phyloP scores from a whole-genome alignment of 176 grass and related monocot species.

The Elaeis guineensis region DNA sequence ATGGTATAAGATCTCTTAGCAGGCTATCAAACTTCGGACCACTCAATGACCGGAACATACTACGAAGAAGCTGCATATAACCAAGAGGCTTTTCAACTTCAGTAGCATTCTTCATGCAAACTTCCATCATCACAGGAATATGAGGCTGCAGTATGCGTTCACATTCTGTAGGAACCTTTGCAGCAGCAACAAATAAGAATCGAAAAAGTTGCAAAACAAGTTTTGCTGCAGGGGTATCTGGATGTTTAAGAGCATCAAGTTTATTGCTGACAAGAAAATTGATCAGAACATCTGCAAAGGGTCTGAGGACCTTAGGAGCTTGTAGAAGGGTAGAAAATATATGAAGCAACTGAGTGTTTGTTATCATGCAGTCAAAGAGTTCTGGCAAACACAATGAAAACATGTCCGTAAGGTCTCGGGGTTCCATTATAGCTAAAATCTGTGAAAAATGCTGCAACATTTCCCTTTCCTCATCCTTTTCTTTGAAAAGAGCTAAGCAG shows the following conservation, averaged over 20 bases:
- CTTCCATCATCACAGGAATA: slow-evolving; percentile 93
- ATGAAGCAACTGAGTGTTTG: slow-evolving; percentile 81
- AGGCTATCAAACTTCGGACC: slow-evolving; percentile 96
- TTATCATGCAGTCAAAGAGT: slow-evolving; percentile 90
- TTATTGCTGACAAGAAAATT: slow-evolving; percentile 93
- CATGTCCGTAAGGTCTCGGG: slow-evolving; percentile 95
- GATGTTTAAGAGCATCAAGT: slow-evolving; percentile 88
- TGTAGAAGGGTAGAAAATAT: slow-evolving; percentile 94
- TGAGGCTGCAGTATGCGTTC: slow-evolving; percentile 95
- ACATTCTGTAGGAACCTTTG: slow-evolving; percentile 68
- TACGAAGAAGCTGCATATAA: slow-evolving; percentile 97
- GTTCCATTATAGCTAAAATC: slow-evolving; percentile 95
- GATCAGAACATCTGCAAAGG: slow-evolving; percentile 92
- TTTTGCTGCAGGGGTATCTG: slow-evolving; percentile 91
- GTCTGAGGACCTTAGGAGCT: slow-evolving; percentile 78
- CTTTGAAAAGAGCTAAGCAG: slow-evolving; percentile 92
- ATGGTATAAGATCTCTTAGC: slow-evolving; percentile 93
- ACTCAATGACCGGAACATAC: slow-evolving; percentile 87
- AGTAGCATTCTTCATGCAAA: slow-evolving; percentile 92
- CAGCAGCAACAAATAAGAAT: slow-evolving; percentile 91
- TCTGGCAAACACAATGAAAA: slow-evolving; percentile 97
- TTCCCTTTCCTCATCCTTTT: slow-evolving; percentile 95
- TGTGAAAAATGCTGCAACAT: slow-evolving; percentile 90
- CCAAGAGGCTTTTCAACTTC: slow-evolving; percentile 97
- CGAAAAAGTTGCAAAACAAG: slow-evolving; percentile 90